Evolutionary conservation across 805 yeast genomes (phyloP), one percentile per base, ranked within the genome.

Genomic region (Candida broadrunensis): DNA sequence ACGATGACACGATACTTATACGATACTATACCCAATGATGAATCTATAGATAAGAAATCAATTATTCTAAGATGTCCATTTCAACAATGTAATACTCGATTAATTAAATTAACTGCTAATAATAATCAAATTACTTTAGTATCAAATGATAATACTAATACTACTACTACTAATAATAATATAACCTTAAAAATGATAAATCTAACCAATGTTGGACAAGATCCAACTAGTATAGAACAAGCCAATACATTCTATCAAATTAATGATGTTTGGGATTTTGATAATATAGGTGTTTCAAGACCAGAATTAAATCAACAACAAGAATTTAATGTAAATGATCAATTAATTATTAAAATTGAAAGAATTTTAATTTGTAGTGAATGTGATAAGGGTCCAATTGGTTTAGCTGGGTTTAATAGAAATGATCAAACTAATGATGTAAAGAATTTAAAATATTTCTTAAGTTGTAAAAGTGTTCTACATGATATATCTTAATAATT

Each of bases 341-440:
- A 41, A 9, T 13, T 8, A 2, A 21, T 23, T 5, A 38, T 39
- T 5, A 60, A 62, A 19, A 59, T 83, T 17, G 74, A 73, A 35
- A 64, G 88, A 39, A 68, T 79, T 35, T 58, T 85, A 31, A 72
- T 81, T 2, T 85, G 95, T 56, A 78, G 88, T 4, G 89, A 82
- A 45, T 85, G 95, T 62, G 90, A 85, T 49, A 69, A 73, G 43
- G 95, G 95, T 0, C 91, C 91, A 0, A 51, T 85, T 15, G 95
- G 95, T 16, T 81, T 74, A 63, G 88, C 80, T 21, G 82, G 74
- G 5, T 69, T 55, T 33, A 39, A 44, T 9, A 11, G 7, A 19
- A 26, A 19, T 26, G 54, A 49, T 6, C 55, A 53, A 4, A 58
- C 44, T 3, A 56, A 51, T 14, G 56, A 54, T 6, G 70, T 70